Evolutionary conservation across 805 yeast genomes (phyloP).

Genomic region (Ogataea haglerorum): DNA sequence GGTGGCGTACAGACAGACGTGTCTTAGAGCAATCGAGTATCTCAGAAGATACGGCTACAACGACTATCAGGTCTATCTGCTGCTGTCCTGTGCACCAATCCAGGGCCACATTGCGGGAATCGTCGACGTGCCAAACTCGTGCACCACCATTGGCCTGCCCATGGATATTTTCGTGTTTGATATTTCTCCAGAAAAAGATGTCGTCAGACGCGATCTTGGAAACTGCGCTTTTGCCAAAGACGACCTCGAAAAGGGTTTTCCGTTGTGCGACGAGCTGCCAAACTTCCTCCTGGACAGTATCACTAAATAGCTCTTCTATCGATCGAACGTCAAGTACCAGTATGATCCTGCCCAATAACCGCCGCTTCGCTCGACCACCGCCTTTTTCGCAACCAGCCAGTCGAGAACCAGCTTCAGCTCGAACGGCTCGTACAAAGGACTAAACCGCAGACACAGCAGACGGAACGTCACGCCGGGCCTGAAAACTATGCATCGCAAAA

Average conservation of each 20-base stretch:
- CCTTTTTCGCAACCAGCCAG: constrained; percentile 45
- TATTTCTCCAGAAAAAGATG: constrained; percentile 37
- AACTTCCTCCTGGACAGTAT: constrained; percentile 19
- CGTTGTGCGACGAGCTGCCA: constrained; percentile 18
- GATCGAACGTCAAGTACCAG: constrained; percentile 39
- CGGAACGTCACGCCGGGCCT: constrained; percentile 50
- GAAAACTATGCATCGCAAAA: constrained; percentile 44
- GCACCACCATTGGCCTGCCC: constrained; percentile 49
- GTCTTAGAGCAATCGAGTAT: constrained; percentile 47
- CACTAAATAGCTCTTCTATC: constrained; percentile 8
- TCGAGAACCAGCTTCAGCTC: constrained; percentile 39
- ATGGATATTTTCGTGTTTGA: constrained; percentile 52
- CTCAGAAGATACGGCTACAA: constrained; percentile 47
- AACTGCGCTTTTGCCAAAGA: constrained; percentile 37
- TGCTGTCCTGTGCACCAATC: constrained; percentile 46
- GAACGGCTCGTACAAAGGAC: constrained; percentile 32
- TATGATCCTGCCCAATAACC: constrained; percentile 43
- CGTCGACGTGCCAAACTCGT: constrained; percentile 51
- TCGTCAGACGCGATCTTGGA: constrained; percentile 31
- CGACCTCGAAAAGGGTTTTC: constrained; percentile 20
- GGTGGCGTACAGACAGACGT: constrained; percentile 49
- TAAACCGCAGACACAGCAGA: constrained; percentile 23
- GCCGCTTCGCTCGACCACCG: constrained; percentile 34
- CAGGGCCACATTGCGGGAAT: constrained; percentile 52
- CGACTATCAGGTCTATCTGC: constrained; percentile 47